Evolutionary conservation across 2,329 filamentous ascomycete genomes (phyloP).

Genomic region (Fusarium tricinctum): DNA sequence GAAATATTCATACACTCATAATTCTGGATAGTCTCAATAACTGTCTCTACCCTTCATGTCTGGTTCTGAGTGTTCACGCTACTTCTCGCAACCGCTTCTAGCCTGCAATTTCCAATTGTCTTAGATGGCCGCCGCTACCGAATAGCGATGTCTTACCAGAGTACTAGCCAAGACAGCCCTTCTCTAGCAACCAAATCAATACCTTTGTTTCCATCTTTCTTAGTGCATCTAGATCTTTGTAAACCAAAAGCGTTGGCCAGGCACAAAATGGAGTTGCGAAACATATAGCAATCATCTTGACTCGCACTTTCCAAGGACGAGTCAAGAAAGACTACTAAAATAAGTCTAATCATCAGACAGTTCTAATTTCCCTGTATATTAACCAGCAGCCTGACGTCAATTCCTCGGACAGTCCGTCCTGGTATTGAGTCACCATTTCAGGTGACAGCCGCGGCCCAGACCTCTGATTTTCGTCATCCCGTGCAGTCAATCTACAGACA

Average conservation of each 20-base stretch:
- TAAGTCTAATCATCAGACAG: not conserved
- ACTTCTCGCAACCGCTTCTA: not conserved
- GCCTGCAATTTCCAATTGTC: not conserved
- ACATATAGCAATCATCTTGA: not conserved
- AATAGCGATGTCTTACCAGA: conserved; percentile 6
- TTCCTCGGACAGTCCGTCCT: not conserved
- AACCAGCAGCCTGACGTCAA: not conserved
- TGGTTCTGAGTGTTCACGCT: not conserved
- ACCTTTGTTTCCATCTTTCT: not conserved
- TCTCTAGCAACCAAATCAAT: conserved; percentile 13
- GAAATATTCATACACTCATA: no score
- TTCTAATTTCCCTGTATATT: no score
- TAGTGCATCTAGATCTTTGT: not conserved
- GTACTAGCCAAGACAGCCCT: not conserved
- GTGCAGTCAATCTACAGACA: not conserved
- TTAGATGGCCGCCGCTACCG: not conserved
- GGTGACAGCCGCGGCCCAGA: not conserved
- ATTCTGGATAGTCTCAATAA: no score
- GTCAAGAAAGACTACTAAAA: not conserved
- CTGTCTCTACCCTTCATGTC: no score
- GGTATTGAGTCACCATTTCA: not conserved
- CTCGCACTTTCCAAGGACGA: not conserved
- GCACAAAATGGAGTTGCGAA: not conserved
- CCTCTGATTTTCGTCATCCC: not conserved
- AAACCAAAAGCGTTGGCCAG: conserved; percentile 16